Percentiles rank a stretch among this genome's conserved stretches.
These are phyloP conservation scores for Athelia psychrophila DNA, from an alignment of 1,284 basidiomycete species.

Conservation along the genomic window DNA sequence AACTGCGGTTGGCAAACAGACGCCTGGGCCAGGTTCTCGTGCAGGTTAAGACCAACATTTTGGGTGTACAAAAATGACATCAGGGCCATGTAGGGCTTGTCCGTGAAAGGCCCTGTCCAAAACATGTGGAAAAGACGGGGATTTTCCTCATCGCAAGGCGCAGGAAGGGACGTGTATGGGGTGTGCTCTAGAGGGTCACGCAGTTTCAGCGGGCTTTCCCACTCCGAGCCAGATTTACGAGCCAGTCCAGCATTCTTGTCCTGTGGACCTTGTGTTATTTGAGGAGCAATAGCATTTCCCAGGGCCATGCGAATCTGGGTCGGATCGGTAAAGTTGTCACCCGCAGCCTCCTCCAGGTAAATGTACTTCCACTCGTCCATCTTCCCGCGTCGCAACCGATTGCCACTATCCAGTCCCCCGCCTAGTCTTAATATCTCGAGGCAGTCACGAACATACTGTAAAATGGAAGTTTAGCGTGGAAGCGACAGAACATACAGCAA, in stretches of 20 bases:
- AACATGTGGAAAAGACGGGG: slow-evolving; percentile 84
- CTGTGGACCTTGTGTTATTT: slow-evolving; percentile 11
- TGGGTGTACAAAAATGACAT: slow-evolving; percentile 82
- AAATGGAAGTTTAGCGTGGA: slow-evolving; percentile 6
- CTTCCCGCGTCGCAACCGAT: slow-evolving; percentile 54
- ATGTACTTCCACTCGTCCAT: slow-evolving; percentile 69
- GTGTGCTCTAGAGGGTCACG: slow-evolving; percentile 40
- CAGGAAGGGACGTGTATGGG: slow-evolving; percentile 52
- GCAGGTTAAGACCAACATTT: slow-evolving; percentile 68
- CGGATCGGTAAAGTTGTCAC: not conserved
- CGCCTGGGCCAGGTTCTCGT: slow-evolving; percentile 31
- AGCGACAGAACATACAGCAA: not conserved
- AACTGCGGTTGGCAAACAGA: slow-evolving; percentile 70
- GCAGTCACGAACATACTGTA: slow-evolving; percentile 77
- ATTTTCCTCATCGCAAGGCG: slow-evolving; percentile 66
- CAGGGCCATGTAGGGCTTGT: slow-evolving; percentile 80
- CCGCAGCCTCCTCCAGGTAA: slow-evolving; percentile 47
- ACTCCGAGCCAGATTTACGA: slow-evolving; percentile 37
- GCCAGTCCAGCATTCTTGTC: slow-evolving; percentile 34
- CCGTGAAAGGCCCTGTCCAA: slow-evolving; percentile 82
- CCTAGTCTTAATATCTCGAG: slow-evolving; percentile 73
- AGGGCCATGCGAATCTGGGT: not conserved
- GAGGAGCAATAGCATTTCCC: slow-evolving; percentile 7
- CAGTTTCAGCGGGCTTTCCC: slow-evolving; percentile 43
- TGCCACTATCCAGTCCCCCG: slow-evolving; percentile 68